phyloP scores from a whole-genome alignment of 2,329 filamentous ascomycete species.

The Hymenoscyphus occultus region DNA sequence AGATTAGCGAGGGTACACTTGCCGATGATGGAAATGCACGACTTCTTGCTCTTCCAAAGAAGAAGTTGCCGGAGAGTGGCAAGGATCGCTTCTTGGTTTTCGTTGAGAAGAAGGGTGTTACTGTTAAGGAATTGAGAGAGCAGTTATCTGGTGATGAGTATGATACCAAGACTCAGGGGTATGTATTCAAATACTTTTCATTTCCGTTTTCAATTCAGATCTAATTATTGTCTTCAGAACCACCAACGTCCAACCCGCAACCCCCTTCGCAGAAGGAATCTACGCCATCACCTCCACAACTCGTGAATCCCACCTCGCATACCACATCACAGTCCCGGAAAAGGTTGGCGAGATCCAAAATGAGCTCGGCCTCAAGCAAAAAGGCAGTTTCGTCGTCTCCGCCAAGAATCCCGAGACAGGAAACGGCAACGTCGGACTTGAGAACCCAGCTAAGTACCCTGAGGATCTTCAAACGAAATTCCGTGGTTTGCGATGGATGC shows the following conservation, averaged over 20 bases:
- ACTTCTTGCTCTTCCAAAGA: constrained; percentile 78
- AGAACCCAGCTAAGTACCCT: constrained; percentile 65
- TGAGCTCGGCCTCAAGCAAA: constrained; percentile 67
- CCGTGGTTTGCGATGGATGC: constrained; percentile 67
- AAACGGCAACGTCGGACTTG: constrained; percentile 61
- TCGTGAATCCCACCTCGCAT: constrained; percentile 72
- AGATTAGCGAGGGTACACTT: constrained; percentile 53
- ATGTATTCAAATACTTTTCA: constrained; percentile 2
- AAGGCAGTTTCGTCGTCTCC: constrained; percentile 75
- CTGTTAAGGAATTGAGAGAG: constrained; percentile 68
- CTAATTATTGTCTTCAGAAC: constrained; percentile 42
- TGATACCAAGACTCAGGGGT: constrained; percentile 70
- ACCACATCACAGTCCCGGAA: constrained; percentile 72
- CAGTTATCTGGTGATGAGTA: constrained; percentile 67
- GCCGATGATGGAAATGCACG: constrained; percentile 59
- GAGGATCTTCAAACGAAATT: constrained; percentile 73
- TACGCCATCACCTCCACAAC: constrained; percentile 76
- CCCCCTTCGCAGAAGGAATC: constrained; percentile 78
- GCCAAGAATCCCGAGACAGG: constrained; percentile 76
- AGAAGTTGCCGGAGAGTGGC: constrained; percentile 68
- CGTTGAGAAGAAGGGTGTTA: constrained; percentile 69
- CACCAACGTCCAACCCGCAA: constrained; percentile 61
- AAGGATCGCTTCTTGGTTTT: constrained; percentile 76
- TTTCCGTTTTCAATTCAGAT: background rate
- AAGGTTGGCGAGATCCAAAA: constrained; percentile 69